These are phyloP conservation scores for Pseudonitzschia multiseries DNA, from an alignment of 108 stramenopile genomes.

Conservation along the genomic window DNA sequence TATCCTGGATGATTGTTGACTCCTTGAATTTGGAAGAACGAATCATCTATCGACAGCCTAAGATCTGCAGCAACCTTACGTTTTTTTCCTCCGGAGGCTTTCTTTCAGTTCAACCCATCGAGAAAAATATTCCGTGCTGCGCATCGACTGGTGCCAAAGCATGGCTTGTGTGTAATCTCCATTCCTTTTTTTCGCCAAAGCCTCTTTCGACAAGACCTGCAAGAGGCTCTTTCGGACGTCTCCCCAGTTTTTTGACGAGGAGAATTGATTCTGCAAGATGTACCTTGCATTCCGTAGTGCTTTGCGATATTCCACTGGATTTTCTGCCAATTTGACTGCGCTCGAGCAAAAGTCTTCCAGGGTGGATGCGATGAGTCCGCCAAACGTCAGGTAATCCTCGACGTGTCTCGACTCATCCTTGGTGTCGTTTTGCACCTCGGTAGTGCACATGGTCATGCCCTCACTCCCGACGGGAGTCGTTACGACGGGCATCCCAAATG, in stretches of 20 bases:
- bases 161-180: constrained; percentile 44
- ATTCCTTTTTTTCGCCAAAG: constrained; percentile 30
- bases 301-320: constrained; percentile 28
- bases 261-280: constrained; percentile 38
- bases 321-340: constrained; percentile 46
- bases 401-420: not conserved
- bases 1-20: too few species aligned
- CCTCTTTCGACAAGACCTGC: constrained; percentile 9
- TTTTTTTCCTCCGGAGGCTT: not conserved
- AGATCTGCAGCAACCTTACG: not conserved
- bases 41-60: too few species aligned
- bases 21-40: too few species aligned
- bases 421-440: not conserved
- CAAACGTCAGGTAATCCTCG: constrained; percentile 34
- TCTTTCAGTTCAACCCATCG: constrained; percentile 75
- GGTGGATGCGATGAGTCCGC: constrained; percentile 44
- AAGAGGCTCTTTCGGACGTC: constrained; percentile 24
- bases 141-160: constrained; percentile 58
- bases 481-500: constrained; percentile 67
- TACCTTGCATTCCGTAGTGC: constrained; percentile 22
- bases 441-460: constrained; percentile 42
- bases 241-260: constrained; percentile 30
- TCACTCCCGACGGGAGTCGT: constrained; percentile 77
- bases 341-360: constrained; percentile 45
- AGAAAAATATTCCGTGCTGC: constrained; percentile 78